Base-by-base conservation (phyloP, 371 early-diverging fungal genomes). In the Mortierella sp. region DNA sequence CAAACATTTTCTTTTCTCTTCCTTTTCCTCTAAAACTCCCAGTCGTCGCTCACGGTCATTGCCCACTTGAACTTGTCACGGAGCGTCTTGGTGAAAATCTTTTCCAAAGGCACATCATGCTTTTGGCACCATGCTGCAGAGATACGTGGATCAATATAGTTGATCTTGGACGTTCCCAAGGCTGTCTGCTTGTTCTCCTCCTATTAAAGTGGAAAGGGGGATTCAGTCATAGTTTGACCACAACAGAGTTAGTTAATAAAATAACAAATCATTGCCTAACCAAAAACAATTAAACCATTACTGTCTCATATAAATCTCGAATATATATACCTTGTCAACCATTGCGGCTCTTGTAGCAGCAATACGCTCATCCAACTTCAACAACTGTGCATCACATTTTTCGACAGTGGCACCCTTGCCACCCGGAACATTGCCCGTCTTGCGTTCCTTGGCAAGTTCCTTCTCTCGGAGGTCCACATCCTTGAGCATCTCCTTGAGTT, bases 171-270 rank as follows among this genome's bases (percentile, higher is more conserved):
- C 0, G 99, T 99, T n/a, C 96, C 90, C 67, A 98, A 83, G 0
- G 99, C 96, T n/a, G 97, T 97, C 53, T 94, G 92, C 84, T 98
- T 99, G 87, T 95, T 96, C 66, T 98, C 98, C 80, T 98, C 98
- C 92, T 94, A 66, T 61, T 30, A 18, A 62, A 21, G 21, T 2
- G 43, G n/a, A 21, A 23, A n/a, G 5, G 59, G 47, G 43, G 48
- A 48, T 57, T n/a, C n/a, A 1, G 19, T 25, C 51, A 51, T 57
- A 63, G 47, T 28, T 21, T 50, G 28, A 68, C 26, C 37, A 9
- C 37, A 5, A 5, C 37, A 5, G 9, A 5, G 9, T 37, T 37
- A 51, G 43, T 12, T 52, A 28, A 53, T 19, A 37, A 21, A 15
- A 28, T 15, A n/a, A 9, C 14, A 51, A 52, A 5, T 26, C 29